A percentile compares a stretch with the other conserved stretches of the same genome.
These are phyloP conservation scores for Pseudogymnoascus sp. DNA, from an alignment of 2,329 filamentous ascomycete species.

Conservation along the genomic window DNA sequence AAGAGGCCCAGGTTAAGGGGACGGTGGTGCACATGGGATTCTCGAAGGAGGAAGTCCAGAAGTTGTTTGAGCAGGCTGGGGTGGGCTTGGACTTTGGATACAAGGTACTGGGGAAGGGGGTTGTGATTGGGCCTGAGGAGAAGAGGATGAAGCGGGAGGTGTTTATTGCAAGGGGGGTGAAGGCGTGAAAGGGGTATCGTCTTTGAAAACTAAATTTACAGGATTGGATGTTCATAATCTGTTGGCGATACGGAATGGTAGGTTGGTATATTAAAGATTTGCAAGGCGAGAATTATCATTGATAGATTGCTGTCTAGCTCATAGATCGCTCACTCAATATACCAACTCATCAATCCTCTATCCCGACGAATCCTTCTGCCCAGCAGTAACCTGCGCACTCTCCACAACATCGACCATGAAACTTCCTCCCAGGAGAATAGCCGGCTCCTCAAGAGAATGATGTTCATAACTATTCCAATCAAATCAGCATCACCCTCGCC, in stretches of 20 bases:
- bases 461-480: conserved; percentile 58
- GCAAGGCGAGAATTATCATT: neutral
- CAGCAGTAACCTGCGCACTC: neutral
- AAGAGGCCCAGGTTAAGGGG: conserved; percentile 28
- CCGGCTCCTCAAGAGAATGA: conserved; percentile 67
- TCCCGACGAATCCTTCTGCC: neutral
- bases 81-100: conserved; percentile 49
- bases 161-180: conserved; percentile 44
- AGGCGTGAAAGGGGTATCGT: conserved; percentile 17
- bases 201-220: too few species aligned
- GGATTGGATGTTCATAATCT: neutral
- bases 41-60: conserved; percentile 46
- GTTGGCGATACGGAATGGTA: neutral
- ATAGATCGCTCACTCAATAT: neutral
- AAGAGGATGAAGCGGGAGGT: conserved; percentile 34
- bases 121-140: conserved; percentile 35
- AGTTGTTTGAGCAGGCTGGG: conserved; percentile 57
- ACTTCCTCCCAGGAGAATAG: conserved; percentile 67
- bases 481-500: neutral
- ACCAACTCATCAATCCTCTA: neutral
- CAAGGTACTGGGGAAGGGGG: conserved; percentile 41
- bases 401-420: conserved; percentile 41
- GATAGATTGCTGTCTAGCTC: neutral
- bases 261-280: neutral
- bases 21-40: conserved; percentile 63